These are phyloP conservation scores for Verticillium nonalfalfae DNA, from an alignment of 2,329 filamentous ascomycete genomes.

Conservation along the genomic window DNA sequence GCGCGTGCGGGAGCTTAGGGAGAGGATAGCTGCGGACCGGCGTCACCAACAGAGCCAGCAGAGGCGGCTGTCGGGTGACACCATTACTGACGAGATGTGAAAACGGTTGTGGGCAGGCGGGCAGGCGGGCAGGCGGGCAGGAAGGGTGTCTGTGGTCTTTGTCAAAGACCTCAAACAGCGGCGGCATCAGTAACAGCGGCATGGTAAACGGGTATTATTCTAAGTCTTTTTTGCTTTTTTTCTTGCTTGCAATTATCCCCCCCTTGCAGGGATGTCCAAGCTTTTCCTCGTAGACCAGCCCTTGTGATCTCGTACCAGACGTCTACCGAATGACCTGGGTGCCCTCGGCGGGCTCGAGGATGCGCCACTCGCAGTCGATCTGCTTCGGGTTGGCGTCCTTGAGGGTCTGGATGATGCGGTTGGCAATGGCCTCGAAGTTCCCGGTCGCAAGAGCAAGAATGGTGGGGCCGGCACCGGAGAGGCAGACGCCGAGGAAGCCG, in stretches of 20 bases:
- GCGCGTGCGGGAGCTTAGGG: not conserved
- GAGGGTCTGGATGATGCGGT: conserved; percentile 71
- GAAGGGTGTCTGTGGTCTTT: not conserved
- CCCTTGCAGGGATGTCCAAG: too few species aligned
- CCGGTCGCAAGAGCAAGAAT: conserved; percentile 88
- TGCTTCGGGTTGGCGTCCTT: conserved; percentile 50
- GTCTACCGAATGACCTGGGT: conserved; percentile 36
- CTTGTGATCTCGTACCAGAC: not conserved
- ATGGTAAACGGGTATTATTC: not conserved
- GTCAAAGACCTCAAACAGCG: not conserved
- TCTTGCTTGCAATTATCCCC: too few species aligned
- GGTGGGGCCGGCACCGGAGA: conserved; percentile 91
- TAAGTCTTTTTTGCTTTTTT: not conserved
- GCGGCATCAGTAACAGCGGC: not conserved
- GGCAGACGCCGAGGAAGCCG: conserved; percentile 86
- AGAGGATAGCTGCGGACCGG: not conserved
- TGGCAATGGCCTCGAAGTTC: conserved; percentile 83
- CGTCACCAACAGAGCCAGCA: not conserved
- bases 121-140: too few species aligned
- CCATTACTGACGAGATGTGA: not conserved
- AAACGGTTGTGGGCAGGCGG: not conserved
- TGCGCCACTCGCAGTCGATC: conserved; percentile 78
- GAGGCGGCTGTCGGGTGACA: not conserved
- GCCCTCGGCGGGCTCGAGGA: conserved; percentile 83
- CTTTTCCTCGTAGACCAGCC: not conserved